phyloP scores from a whole-genome alignment of 352 stramenopile species.

The Pythium rishiriense region DNA sequence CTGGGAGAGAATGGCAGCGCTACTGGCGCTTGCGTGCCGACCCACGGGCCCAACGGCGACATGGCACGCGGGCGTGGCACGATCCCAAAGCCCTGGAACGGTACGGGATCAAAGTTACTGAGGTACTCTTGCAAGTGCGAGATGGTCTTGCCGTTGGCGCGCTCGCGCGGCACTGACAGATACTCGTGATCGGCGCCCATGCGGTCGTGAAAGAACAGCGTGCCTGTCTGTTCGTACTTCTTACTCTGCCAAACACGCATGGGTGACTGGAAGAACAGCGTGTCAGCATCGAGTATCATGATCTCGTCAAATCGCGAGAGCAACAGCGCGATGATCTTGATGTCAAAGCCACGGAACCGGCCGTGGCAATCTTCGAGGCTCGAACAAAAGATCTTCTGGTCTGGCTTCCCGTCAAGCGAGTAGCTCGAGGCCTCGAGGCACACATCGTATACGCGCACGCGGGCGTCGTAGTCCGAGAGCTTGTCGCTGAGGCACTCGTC shows the following conservation, averaged over 20 bases:
- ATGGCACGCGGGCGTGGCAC: background rate
- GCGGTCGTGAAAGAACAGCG: constrained; percentile 72
- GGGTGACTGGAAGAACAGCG: constrained; percentile 64
- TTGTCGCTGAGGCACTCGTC: constrained; percentile 33
- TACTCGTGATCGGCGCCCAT: constrained; percentile 47
- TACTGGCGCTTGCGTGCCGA: constrained; percentile 27
- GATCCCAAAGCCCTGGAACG: constrained; percentile 21
- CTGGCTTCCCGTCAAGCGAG: constrained; percentile 1
- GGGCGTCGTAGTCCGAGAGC: constrained; percentile 35
- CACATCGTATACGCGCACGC: constrained; percentile 66
- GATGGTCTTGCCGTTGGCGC: constrained; percentile 18
- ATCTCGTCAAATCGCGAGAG: constrained; percentile 71
- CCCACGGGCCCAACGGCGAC: constrained; percentile 26
- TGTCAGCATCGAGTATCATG: constrained; percentile 80
- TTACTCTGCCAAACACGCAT: constrained; percentile 47
- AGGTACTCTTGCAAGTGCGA: constrained; percentile 44
- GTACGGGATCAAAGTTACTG: constrained; percentile 37
- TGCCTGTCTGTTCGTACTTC: constrained; percentile 57
- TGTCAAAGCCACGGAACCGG: constrained; percentile 56
- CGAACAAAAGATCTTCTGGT: constrained; percentile 49
- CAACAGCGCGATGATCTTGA: constrained; percentile 67
- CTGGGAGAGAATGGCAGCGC: constrained; percentile 38
- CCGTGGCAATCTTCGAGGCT: constrained; percentile 41
- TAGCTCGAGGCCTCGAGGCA: constrained; percentile 39
- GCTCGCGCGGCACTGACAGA: constrained; percentile 27